Evolutionary conservation across 2,329 filamentous ascomycete species (phyloP).

Genomic region (Juglanconis oblonga): DNA sequence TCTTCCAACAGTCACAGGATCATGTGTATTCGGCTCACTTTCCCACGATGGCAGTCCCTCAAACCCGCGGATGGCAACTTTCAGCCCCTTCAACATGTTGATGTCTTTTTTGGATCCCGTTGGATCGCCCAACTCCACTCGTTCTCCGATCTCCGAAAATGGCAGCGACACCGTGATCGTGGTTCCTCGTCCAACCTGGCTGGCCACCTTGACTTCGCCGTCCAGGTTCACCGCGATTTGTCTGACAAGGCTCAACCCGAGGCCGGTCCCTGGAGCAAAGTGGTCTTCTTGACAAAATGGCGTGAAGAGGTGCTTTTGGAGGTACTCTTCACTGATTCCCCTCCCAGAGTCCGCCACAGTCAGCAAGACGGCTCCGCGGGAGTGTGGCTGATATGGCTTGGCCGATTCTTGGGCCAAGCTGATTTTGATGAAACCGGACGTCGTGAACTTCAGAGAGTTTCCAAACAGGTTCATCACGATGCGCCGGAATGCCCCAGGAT

Average conservation of each 20-base stretch:
- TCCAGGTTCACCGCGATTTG: conserved; percentile 56
- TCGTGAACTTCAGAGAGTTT: conserved; percentile 52
- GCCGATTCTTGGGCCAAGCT: conserved; percentile 14
- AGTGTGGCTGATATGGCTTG: not conserved
- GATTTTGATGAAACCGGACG: conserved; percentile 23
- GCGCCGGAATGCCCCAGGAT: conserved; percentile 45
- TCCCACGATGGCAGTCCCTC: not conserved
- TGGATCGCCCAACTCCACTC: conserved; percentile 15
- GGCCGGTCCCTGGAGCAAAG: conserved; percentile 57
- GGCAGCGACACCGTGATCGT: conserved; percentile 32
- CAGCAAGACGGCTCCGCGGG: conserved; percentile 30
- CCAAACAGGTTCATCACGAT: conserved; percentile 56
- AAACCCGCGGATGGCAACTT: conserved; percentile 26
- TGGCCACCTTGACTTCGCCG: conserved; percentile 58
- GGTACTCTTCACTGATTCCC: conserved; percentile 62
- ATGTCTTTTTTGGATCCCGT: conserved; percentile 29
- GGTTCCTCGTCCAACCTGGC: conserved; percentile 35
- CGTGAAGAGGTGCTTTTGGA: conserved; percentile 58
- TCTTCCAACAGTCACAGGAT: conserved; percentile 2
- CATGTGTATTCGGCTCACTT: not conserved
- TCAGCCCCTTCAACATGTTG: conserved; percentile 28
- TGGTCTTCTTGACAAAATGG: conserved; percentile 64
- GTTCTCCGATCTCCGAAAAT: conserved; percentile 19
- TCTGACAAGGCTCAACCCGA: conserved; percentile 64
- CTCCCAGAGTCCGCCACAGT: conserved; percentile 62